phyloP scores from a whole-genome alignment of 2,329 filamentous ascomycete species.

The Talaromyces piceae region DNA sequence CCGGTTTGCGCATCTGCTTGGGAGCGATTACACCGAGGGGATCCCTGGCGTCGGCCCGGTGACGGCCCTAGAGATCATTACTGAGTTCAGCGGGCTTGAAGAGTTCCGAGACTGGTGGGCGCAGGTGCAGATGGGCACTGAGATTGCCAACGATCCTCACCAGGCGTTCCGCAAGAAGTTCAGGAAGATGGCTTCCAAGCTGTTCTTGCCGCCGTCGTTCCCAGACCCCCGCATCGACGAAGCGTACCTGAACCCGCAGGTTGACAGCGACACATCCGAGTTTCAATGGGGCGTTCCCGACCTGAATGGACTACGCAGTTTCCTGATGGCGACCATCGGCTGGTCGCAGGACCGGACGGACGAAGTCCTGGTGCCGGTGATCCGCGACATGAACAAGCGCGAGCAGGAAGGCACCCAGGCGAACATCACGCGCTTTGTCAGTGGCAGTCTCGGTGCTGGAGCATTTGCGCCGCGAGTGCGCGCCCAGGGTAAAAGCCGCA shows the following conservation, averaged over 20 bases:
- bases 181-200: conserved; percentile 70
- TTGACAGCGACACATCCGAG: conserved; percentile 66
- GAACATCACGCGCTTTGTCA: conserved; percentile 92
- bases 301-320: conserved; percentile 72
- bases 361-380: conserved; percentile 90
- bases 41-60: conserved; percentile 87
- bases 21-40: conserved; percentile 92
- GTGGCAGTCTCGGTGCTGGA: conserved; percentile 52
- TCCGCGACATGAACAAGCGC: conserved; percentile 86
- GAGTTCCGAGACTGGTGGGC: conserved; percentile 84
- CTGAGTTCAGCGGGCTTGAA: conserved; percentile 70
- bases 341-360: conserved; percentile 90
- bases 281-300: conserved; percentile 98
- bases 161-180: conserved; percentile 75
- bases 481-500: conserved; percentile 57
- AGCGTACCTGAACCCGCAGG: conserved; percentile 80
- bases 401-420: conserved; percentile 86
- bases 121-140: conserved; percentile 64
- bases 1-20: conserved; percentile 79
- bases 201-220: conserved; percentile 77
- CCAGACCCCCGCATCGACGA: conserved; percentile 70
- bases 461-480: conserved; percentile 65
- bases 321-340: conserved; percentile 85
- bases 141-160: conserved; percentile 49
- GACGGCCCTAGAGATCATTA: conserved; percentile 86